These are phyloP conservation scores for Plasmopara viticola DNA, from an alignment of 352 stramenopile genomes.

Conservation along the genomic window DNA sequence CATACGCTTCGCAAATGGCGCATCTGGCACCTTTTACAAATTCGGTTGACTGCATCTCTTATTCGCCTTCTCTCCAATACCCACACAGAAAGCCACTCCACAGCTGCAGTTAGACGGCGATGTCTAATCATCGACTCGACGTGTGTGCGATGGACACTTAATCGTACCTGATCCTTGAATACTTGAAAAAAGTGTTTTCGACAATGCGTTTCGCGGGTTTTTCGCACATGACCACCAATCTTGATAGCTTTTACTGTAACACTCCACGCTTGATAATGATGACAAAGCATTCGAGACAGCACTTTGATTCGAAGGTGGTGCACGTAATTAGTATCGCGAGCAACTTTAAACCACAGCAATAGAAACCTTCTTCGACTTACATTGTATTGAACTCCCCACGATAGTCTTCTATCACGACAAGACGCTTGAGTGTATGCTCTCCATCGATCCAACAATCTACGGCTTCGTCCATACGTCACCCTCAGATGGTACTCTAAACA, in stretches of 20 bases:
- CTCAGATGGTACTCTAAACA: constrained; percentile 5
- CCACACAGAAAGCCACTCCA: constrained; percentile 9
- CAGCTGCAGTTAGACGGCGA: constrained; percentile 7
- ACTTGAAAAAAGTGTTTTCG: constrained; percentile 11
- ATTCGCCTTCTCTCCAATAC: constrained; percentile 5
- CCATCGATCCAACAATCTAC: constrained; percentile 15
- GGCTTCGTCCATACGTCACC: constrained; percentile 7
- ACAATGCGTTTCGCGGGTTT: constrained; percentile 2
- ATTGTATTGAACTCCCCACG: constrained; percentile 16
- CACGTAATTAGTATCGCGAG: constrained; percentile 7
- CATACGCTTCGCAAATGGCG: constrained; percentile 15
- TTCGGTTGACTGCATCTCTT: constrained; percentile 4
- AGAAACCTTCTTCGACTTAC: constrained; percentile 22
- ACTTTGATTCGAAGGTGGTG: constrained; percentile 10
- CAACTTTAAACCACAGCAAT: constrained; percentile 24
- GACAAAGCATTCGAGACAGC: constrained; percentile 4
- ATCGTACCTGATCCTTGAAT: constrained; percentile 8
- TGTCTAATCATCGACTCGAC: constrained; percentile 2
- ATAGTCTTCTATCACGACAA: constrained; percentile 8
- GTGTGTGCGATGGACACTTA: constrained; percentile 3
- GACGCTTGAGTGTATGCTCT: constrained; percentile 9
- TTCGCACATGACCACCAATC: constrained; percentile 7
- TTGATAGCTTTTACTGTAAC: constrained; percentile 10
- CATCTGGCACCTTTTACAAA: constrained; percentile 9
- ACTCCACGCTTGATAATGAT: constrained; percentile 28